Conservation (phyloP, 2,329 filamentous ascomycete species). For the Colletotrichum sp. region DNA sequence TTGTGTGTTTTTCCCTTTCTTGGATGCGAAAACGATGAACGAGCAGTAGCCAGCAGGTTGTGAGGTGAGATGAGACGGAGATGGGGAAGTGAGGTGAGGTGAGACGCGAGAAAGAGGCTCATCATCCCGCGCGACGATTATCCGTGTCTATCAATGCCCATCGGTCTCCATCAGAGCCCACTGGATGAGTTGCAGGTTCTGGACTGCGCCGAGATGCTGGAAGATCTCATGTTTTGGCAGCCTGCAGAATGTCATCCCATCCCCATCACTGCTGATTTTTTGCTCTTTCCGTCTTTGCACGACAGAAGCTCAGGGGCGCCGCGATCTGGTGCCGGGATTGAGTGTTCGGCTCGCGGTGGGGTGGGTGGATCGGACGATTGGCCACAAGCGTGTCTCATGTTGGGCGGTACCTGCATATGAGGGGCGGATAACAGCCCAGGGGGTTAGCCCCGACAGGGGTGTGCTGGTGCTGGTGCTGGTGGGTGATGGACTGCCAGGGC, state of each 20-base stretch:
- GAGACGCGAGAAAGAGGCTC: not conserved
- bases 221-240: not conserved
- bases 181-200: not conserved
- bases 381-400: constrained; percentile 19
- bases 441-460: not conserved
- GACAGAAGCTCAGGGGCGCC: constrained; percentile 5
- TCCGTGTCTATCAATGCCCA: not conserved
- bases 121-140: not conserved
- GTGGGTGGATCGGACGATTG: constrained; percentile 1
- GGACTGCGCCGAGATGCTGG: not conserved
- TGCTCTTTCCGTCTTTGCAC: not conserved
- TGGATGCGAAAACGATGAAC: not conserved
- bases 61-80: not conserved
- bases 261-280: not conserved
- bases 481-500: not conserved
- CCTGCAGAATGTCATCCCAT: not conserved
- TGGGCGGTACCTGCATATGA: constrained; percentile 22
- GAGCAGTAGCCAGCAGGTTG: not conserved
- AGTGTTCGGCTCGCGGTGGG: not conserved
- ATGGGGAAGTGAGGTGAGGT: not conserved
- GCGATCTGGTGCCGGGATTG: not conserved
- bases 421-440: constrained; percentile 7
- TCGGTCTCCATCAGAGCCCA: not conserved
- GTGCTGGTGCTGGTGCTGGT: not conserved
- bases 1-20: not conserved